A percentile compares a stretch with the other conserved stretches of the same genome.
Evolutionary conservation across 1,284 basidiomycete species (phyloP).

Genomic region (Fomitopsis betulina): DNA sequence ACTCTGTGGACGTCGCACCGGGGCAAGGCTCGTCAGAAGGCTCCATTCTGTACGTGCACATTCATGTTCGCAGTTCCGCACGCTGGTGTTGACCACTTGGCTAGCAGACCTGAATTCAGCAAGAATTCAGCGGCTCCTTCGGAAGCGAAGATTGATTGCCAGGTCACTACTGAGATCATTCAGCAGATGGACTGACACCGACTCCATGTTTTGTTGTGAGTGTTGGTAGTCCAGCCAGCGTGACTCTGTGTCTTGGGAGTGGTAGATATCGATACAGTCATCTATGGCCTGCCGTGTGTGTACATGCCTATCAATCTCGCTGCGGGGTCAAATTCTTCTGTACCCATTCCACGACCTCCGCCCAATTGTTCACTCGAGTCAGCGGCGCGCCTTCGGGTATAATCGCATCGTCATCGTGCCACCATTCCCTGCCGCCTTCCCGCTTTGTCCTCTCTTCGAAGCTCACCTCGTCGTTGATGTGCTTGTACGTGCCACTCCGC

Average conservation of each 20-base stretch:
- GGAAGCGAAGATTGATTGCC: neutral
- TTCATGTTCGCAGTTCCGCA: neutral
- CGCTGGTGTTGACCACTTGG: neutral
- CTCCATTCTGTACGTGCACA: neutral
- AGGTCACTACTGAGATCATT: neutral
- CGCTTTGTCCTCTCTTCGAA: constrained; percentile 52
- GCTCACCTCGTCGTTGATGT: constrained; percentile 49
- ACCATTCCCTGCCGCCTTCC: constrained; percentile 47
- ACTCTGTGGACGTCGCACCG: neutral
- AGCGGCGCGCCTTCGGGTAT: constrained; percentile 42
- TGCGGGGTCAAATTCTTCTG: constrained; percentile 23
- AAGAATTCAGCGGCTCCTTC: neutral
- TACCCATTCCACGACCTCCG: constrained; percentile 48
- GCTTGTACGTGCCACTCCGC: constrained; percentile 39
- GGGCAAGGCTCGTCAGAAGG: neutral
- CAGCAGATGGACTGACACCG: neutral
- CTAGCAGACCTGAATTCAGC: neutral
- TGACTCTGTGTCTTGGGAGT: too few species aligned
- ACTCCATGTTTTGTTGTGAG: neutral
- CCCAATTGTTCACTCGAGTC: constrained; percentile 51
- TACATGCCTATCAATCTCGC: neutral
- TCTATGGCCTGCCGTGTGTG: too few species aligned
- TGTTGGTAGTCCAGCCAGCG: too few species aligned
- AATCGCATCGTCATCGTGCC: constrained; percentile 47
- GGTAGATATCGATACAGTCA: too few species aligned